Percentiles rank a stretch among this genome's conserved stretches.
Conservation (phyloP, 768 basidiomycete genomes). For the Mycena metata region DNA sequence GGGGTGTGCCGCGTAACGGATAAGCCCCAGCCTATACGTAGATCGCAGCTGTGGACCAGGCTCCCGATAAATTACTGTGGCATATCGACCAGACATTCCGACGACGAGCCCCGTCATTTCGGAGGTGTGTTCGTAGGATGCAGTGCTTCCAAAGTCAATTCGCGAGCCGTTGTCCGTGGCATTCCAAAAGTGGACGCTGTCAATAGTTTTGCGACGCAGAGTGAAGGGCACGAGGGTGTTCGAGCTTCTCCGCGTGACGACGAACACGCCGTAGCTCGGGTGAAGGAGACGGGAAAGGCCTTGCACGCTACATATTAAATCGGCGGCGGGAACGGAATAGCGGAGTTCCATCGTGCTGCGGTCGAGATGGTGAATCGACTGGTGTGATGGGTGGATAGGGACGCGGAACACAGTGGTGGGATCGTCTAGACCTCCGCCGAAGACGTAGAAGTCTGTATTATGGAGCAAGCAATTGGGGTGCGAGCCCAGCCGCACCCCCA, state of each 20-base stretch:
- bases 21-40: background rate
- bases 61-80: background rate
- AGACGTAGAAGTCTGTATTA: constrained; percentile 8
- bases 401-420: constrained; percentile 10
- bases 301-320: background rate
- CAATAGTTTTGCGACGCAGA: background rate
- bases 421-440: background rate
- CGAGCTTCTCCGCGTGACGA: background rate
- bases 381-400: too few species aligned
- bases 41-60: background rate
- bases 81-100: background rate
- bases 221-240: background rate
- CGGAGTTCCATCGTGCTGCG: background rate
- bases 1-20: constrained; percentile 10
- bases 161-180: background rate
- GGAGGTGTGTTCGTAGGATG: constrained; percentile 3
- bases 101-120: background rate
- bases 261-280: constrained; percentile 8
- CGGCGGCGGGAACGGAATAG: background rate
- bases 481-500: constrained; percentile 2
- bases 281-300: background rate
- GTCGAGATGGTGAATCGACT: background rate
- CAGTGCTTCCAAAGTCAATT: background rate
- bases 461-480: background rate
- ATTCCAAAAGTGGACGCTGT: constrained; percentile 17